Conservation (phyloP, 805 yeast species). For the Saccharomycopsis microspora region DNA sequence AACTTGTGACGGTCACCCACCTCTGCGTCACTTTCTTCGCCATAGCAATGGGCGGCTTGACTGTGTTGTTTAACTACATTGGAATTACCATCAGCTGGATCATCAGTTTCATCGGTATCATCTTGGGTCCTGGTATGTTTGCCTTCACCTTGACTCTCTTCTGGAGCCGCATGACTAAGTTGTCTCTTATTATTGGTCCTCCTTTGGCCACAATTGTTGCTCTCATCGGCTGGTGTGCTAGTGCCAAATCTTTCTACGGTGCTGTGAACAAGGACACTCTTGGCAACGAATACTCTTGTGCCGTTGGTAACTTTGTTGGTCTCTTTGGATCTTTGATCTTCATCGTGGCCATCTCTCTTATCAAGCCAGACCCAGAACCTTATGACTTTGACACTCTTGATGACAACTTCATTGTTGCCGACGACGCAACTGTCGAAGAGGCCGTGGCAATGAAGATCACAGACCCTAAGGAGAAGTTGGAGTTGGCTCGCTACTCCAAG, state of each 20-base stretch:
- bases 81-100: constrained; percentile 29
- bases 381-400: constrained; percentile 22
- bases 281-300: constrained; percentile 28
- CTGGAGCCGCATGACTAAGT: constrained; percentile 26
- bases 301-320: constrained; percentile 30
- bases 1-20: constrained; percentile 32
- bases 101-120: constrained; percentile 29
- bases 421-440: constrained; percentile 26
- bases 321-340: constrained; percentile 26
- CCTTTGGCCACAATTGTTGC: constrained; percentile 27
- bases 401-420: constrained; percentile 22
- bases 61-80: constrained; percentile 26
- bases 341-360: constrained; percentile 17
- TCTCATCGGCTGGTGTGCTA: constrained; percentile 27
- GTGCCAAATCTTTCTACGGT: constrained; percentile 27
- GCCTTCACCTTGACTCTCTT: constrained; percentile 27
- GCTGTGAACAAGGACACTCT: constrained; percentile 25
- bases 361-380: constrained; percentile 20
- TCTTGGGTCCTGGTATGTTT: constrained; percentile 30
- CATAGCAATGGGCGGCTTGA: constrained; percentile 27
- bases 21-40: constrained; percentile 29
- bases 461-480: constrained; percentile 15
- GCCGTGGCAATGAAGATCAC: constrained; percentile 20
- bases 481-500: constrained; percentile 20
- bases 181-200: constrained; percentile 28